Percentiles rank a stretch among this genome's conserved stretches.
Conservation (phyloP, 129 eudicot genomes). For the Flaveria ramosissima region DNA sequence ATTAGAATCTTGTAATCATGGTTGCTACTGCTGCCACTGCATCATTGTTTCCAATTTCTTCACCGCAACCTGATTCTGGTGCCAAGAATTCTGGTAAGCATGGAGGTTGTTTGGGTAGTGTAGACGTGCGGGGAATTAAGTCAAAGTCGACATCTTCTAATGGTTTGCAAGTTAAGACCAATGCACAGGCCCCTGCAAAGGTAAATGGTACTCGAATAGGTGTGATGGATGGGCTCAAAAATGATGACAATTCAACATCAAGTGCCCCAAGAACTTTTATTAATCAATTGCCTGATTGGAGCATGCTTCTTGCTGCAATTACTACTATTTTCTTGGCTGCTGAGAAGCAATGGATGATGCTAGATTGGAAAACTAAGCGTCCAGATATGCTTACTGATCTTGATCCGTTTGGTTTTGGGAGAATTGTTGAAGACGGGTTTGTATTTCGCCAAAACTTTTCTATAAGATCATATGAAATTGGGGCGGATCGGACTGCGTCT, state of each 20-base stretch:
- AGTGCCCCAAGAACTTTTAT: conserved; percentile 91
- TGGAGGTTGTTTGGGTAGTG: conserved; percentile 50
- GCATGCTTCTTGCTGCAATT: conserved; percentile 99
- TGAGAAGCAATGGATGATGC: conserved; percentile 99
- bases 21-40: conserved; percentile 80
- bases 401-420: conserved; percentile 88
- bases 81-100: conserved; percentile 52
- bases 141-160: conserved; percentile 57
- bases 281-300: conserved; percentile 96
- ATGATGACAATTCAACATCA: conserved; percentile 54
- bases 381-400: conserved; percentile 85
- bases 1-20: conserved; percentile 40
- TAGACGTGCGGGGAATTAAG: conserved; percentile 62
- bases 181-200: conserved; percentile 84
- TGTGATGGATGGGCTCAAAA: conserved; percentile 67
- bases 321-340: conserved; percentile 97
- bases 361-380: conserved; percentile 95
- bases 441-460: conserved; percentile 92
- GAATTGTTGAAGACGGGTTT: conserved; percentile 82
- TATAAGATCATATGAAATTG: conserved; percentile 93
- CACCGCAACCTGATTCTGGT: conserved; percentile 56
- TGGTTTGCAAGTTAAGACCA: conserved; percentile 67
- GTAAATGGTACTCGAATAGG: conserved; percentile 80
- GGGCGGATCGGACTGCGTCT: conserved; percentile 94
- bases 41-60: conserved; percentile 58